A percentile compares a stretch with the other conserved stretches of the same genome.
These are phyloP conservation scores for Teunomyces aglyptinius DNA, from an alignment of 805 yeast genomes.

Conservation along the genomic window DNA sequence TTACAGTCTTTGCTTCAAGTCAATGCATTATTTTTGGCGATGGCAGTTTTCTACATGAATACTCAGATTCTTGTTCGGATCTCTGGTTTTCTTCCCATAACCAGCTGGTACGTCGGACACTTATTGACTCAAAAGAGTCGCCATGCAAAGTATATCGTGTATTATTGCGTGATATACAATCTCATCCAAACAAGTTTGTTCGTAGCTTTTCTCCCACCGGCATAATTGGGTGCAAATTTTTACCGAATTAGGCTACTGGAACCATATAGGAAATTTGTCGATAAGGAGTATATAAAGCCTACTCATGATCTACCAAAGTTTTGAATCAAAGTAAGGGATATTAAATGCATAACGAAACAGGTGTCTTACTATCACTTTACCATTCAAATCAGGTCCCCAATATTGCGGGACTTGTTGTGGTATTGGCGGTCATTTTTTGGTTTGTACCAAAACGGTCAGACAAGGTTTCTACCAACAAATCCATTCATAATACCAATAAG, in stretches of 20 bases:
- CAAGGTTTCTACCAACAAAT: slow-evolving; percentile 29
- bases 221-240: slow-evolving; percentile 40
- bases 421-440: neutral
- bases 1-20: slow-evolving; percentile 41
- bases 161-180: slow-evolving; percentile 61
- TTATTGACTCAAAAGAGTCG: slow-evolving; percentile 12
- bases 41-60: slow-evolving; percentile 67
- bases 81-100: slow-evolving; percentile 71
- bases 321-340: neutral
- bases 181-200: slow-evolving; percentile 68
- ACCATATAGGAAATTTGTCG: neutral
- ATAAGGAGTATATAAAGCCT: neutral
- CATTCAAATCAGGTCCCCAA: neutral
- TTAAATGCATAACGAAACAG: neutral
- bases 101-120: slow-evolving; percentile 67
- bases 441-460: neutral
- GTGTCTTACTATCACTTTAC: slow-evolving; percentile 1
- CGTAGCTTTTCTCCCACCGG: slow-evolving; percentile 90
- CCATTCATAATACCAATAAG: slow-evolving; percentile 52
- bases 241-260: slow-evolving; percentile 10
- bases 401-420: neutral
- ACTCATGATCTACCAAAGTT: neutral
- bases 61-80: slow-evolving; percentile 84
- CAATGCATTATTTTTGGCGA: slow-evolving; percentile 43
- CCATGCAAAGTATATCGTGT: slow-evolving; percentile 22